Base-by-base conservation (phyloP, 2,329 filamentous ascomycete genomes). In the Epichloe gansuensis region DNA sequence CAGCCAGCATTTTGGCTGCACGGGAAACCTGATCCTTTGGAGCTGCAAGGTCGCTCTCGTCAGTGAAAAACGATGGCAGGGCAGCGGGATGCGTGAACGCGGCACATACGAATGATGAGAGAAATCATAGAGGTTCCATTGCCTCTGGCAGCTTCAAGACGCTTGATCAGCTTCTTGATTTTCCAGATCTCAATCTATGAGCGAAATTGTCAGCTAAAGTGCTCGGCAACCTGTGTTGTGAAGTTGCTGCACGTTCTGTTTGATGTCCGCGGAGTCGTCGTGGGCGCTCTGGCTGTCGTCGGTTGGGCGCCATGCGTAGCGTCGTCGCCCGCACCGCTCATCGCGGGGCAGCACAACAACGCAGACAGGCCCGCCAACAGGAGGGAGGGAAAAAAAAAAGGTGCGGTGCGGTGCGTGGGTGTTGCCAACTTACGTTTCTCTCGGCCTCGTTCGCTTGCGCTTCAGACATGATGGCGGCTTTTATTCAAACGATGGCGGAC, bases 71-170 rank as follows among this genome's bases (percentile, higher is more conserved):
- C 13, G 15, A 35, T 42, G 34, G 51, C 17, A 31, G 21, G 40
- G 38, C 11, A 31, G 47, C 9, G n/a, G 31, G 36, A 13, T 17
- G 39, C n/a, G 25, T 15, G 23, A 34, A 49, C 21, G 39, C 45
- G 51, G 53, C 52, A 75, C 87, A 66, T 76, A 94, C 89, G 93
- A 67, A 98, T 97, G 64, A 98, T 96, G 72, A 98, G 81, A 58
- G 91, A 97, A 73, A 98, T 98, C 93, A 98, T 98, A 76, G 85
- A 91, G 58, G 93, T 98, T 75, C 93, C 93, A 81, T 98, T 98
- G 69, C 93, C 93, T 69, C 94, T 82, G 62, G 94, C 94, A 57
- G 89, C 87, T 73, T 97, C 93, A 64, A 98, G 88, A 64, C 93
- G 87, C 76, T 97, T 98, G 75, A 98, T 95, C 67, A 98, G 78